Conservation (phyloP, 192 early-diverging fungal species). For the Coemansia sp. region DNA sequence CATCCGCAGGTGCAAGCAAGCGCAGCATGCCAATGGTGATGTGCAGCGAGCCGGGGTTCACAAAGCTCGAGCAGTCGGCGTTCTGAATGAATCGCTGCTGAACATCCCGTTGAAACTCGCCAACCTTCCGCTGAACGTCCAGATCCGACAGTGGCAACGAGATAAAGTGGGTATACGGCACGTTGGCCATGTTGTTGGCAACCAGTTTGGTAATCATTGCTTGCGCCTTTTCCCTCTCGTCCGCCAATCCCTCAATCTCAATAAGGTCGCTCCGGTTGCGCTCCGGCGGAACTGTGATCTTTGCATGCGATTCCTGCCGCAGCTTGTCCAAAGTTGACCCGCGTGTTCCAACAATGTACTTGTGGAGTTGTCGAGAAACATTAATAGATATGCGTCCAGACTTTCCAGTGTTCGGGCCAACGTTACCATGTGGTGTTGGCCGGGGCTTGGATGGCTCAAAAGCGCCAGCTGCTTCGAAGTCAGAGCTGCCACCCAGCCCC, state of each 20-base stretch:
- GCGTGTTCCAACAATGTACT: constrained; percentile 4
- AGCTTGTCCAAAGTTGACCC: constrained; percentile 2
- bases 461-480: background rate
- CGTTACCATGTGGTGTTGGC: background rate
- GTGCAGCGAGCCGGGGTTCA: constrained; percentile 20
- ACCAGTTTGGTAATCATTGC: constrained; percentile 16
- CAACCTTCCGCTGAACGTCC: constrained; percentile 24
- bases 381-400: background rate
- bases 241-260: constrained; percentile 17
- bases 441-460: background rate
- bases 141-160: constrained; percentile 23
- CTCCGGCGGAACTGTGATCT: constrained; percentile 19
- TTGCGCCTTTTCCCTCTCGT: constrained; percentile 7
- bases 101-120: constrained; percentile 12
- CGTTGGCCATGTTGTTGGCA: constrained; percentile 7
- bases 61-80: constrained; percentile 3
- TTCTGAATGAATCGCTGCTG: background rate
- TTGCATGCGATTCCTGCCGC: constrained; percentile 8
- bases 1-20: constrained; percentile 11
- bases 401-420: background rate
- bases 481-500: background rate
- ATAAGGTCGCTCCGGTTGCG: constrained; percentile 10
- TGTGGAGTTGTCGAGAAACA: constrained; percentile 22
- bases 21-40: constrained; percentile 46
- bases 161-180: constrained; percentile 41